These are phyloP conservation scores for Hericium erinaceus DNA, from an alignment of 768 basidiomycete species.

Conservation along the genomic window DNA sequence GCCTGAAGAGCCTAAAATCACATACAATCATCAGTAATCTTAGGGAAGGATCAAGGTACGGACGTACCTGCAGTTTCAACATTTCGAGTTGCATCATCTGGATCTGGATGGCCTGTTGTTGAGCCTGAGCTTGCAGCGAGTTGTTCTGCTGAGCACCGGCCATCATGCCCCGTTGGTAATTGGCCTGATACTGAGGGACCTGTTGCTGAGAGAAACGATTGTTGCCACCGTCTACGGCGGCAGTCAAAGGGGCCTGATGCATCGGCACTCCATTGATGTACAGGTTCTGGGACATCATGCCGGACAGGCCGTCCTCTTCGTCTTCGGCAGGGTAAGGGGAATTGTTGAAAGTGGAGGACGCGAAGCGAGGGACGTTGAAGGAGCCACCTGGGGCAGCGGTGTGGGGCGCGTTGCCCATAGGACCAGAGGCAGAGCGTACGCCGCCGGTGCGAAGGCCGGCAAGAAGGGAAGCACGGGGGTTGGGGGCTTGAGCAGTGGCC, in stretches of 20 bases:
- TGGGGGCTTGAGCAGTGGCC: constrained; percentile 35
- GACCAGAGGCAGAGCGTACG: constrained; percentile 56
- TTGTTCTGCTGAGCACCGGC: constrained; percentile 41
- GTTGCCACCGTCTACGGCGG: constrained; percentile 60
- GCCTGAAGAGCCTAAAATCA: constrained; percentile 49
- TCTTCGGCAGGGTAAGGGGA: constrained; percentile 37
- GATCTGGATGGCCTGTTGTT: constrained; percentile 64
- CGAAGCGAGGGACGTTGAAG: constrained; percentile 55
- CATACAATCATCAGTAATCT: constrained; percentile 8
- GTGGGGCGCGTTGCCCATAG: constrained; percentile 40
- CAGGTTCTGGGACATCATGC: constrained; percentile 43
- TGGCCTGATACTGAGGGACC: constrained; percentile 28
- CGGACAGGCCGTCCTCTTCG: constrained; percentile 52
- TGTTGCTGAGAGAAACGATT: constrained; percentile 63
- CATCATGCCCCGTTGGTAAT: constrained; percentile 37
- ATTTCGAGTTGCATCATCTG: constrained; percentile 84
- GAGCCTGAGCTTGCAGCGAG: constrained; percentile 38
- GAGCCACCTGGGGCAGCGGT: constrained; percentile 55
- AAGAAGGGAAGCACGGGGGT: constrained; percentile 73
- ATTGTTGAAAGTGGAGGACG: constrained; percentile 33
- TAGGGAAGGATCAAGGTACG: constrained; percentile 1
- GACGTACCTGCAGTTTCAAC: constrained; percentile 64
- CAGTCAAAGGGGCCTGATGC: constrained; percentile 53
- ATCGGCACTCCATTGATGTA: constrained; percentile 33
- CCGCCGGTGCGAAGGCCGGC: constrained; percentile 85